A percentile compares a stretch with the other conserved stretches of the same genome.
Conservation (phyloP, 2,329 filamentous ascomycete genomes). For the Penicillium glabrum region DNA sequence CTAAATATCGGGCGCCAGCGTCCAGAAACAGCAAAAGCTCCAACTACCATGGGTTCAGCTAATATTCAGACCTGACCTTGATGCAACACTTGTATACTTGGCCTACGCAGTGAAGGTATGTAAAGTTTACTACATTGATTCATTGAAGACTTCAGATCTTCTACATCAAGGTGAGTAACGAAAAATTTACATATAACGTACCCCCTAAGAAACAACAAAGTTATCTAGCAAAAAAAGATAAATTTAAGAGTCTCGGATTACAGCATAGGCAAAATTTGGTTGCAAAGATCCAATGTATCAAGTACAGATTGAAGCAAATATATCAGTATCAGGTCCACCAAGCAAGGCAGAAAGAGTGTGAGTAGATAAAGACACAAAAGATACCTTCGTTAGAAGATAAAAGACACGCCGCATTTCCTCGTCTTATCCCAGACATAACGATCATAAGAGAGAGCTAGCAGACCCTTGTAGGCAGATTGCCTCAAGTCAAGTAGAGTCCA, state of each 20-base stretch:
- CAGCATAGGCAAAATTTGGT: background rate
- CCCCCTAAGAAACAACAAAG: background rate
- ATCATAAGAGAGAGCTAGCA: slow-evolving; percentile 5
- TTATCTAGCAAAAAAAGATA: background rate
- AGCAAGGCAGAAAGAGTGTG: slow-evolving; percentile 11
- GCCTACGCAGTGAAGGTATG: no score
- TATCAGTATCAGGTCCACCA: slow-evolving; percentile 17
- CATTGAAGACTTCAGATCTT: no score
- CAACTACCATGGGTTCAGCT: no score
- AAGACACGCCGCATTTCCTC: slow-evolving; percentile 8
- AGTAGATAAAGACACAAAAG: slow-evolving; percentile 12
- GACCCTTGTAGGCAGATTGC: background rate
- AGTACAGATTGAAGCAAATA: slow-evolving; percentile 22
- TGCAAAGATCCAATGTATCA: slow-evolving; percentile 16
- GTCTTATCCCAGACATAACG: slow-evolving; percentile 4
- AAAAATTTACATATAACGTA: no score
- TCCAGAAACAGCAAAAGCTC: no score
- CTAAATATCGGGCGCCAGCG: no score
- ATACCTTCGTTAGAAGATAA: slow-evolving; percentile 6
- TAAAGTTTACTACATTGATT: no score
- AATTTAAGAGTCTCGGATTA: background rate
- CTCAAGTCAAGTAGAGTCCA: background rate
- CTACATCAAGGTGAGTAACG: no score
- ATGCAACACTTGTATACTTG: no score
- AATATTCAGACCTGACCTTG: no score